These are phyloP conservation scores for Tagetes erecta DNA, from an alignment of 129 eudicot genomes.

Conservation along the genomic window DNA sequence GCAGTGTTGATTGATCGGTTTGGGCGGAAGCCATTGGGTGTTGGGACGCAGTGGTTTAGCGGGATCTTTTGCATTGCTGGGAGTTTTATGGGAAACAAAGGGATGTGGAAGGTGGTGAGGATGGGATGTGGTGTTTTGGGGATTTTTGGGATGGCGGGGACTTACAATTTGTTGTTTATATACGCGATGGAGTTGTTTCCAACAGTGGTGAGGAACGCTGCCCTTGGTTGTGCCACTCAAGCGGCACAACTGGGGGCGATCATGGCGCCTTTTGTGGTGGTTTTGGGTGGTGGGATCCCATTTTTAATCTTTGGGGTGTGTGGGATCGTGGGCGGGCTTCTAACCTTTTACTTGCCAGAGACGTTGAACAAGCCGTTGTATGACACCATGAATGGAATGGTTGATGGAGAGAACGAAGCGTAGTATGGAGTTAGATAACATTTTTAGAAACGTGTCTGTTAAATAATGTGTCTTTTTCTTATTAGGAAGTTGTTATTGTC, in stretches of 20 bases:
- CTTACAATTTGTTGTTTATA: slow-evolving; percentile 78
- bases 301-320: slow-evolving; percentile 70
- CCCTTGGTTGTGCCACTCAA: slow-evolving; percentile 90
- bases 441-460: background rate
- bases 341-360: slow-evolving; percentile 81
- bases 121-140: slow-evolving; percentile 84
- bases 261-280: slow-evolving; percentile 79
- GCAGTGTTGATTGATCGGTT: slow-evolving; percentile 63
- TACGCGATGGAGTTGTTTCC: slow-evolving; percentile 93
- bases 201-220: slow-evolving; percentile 93
- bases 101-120: slow-evolving; percentile 60
- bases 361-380: slow-evolving; percentile 82
- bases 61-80: slow-evolving; percentile 73
- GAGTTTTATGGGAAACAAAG: slow-evolving; percentile 44
- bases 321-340: slow-evolving; percentile 69
- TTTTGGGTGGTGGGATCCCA: slow-evolving; percentile 61
- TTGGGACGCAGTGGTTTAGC: slow-evolving; percentile 86
- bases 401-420: slow-evolving; percentile 52
- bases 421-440: background rate
- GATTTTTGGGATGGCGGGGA: slow-evolving; percentile 96
- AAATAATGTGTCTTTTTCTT: background rate
- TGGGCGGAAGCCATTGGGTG: slow-evolving; percentile 79
- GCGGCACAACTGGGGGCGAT: slow-evolving; percentile 94
- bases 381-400: slow-evolving; percentile 88
- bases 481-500: background rate